Base-by-base conservation (phyloP, 2,329 filamentous ascomycete species). In the Stenocarpella maydis region DNA sequence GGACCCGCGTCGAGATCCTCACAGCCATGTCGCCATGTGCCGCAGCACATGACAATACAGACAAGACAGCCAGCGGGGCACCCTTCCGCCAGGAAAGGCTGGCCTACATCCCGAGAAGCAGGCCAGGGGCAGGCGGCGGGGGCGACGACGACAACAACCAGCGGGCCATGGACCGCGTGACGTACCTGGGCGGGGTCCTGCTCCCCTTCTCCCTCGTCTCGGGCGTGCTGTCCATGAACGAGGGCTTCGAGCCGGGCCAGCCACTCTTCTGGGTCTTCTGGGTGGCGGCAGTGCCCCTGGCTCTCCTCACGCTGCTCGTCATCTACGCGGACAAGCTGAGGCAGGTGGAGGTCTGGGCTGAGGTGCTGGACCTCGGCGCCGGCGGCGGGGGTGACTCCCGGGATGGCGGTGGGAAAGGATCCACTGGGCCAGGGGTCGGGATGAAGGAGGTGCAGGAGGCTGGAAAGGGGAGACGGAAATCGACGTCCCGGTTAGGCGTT, bases 241-340 rank as follows among this genome's bases (percentile, higher is more conserved):
- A 82, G 9, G 75, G 79, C 1, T 86, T 81, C 72, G 80, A 80
- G 0, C 84, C 85, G 0, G 78, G 76, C n/a, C 78, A 78, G 0
- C 39, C 71, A 19, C 74, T 75, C 21, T 86, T 86, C 75, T 86
- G 79, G 79, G 79, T 86, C 0, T 86, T 85, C 69, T 86, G 85
- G 85, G 80, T 80, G 1, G 77, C 79, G 3, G 78, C 81, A 3
- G 73, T 81, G 0, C 78, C 83, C 4, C 77, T 82, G 1, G 77
- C 79, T 2, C 67, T 81, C 17, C 10, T 82, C 1, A 80, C 81
- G 0, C 65, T 86, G 2, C 70, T 82, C 4, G 72, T 86, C 67
- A 85, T 86, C 67, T 84, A 86, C 72, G 80, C 83, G 10, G 84
- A 86, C 70, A 81, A 81, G 50, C 78, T 86, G 53, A 80, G 84